A percentile compares a stretch with the other conserved stretches of the same genome.
phyloP scores from a whole-genome alignment of 352 stramenopile genomes.

The Globisporangium paddicum region DNA sequence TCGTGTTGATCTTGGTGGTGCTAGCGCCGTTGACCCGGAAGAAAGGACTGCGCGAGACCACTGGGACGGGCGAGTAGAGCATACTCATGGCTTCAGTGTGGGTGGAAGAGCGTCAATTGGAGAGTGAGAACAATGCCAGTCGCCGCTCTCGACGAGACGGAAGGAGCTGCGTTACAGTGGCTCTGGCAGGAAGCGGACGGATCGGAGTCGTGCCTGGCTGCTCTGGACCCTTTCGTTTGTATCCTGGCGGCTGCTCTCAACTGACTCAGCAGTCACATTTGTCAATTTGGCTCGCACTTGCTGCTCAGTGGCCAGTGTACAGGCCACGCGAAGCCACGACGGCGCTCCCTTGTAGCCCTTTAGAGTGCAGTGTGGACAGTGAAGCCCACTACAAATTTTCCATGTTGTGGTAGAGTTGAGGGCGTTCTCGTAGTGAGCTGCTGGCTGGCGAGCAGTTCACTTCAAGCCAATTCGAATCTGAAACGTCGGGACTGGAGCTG shows the following conservation, averaged over 20 bases:
- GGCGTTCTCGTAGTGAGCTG: background rate
- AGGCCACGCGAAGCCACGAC: background rate
- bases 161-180: background rate
- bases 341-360: background rate
- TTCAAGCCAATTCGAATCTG: constrained; percentile 3
- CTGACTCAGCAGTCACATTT: background rate
- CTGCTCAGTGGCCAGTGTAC: background rate
- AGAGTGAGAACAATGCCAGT: background rate
- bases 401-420: background rate
- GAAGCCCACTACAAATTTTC: background rate
- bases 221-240: background rate
- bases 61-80: background rate
- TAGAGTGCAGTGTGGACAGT: background rate
- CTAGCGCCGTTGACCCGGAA: constrained; percentile 1
- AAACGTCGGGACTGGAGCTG: background rate
- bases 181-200: background rate
- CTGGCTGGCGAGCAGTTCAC: background rate
- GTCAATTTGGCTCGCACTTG: background rate
- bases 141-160: background rate
- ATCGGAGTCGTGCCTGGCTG: constrained; percentile 1
- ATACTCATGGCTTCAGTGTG: constrained; percentile 1
- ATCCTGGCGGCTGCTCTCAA: background rate
- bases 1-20: background rate
- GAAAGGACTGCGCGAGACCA: constrained; percentile 9
- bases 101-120: constrained; percentile 5